Evolutionary conservation across 2,329 filamentous ascomycete genomes (phyloP), one percentile per base, ranked within the genome.

Genomic region (Alternaria burnsii): DNA sequence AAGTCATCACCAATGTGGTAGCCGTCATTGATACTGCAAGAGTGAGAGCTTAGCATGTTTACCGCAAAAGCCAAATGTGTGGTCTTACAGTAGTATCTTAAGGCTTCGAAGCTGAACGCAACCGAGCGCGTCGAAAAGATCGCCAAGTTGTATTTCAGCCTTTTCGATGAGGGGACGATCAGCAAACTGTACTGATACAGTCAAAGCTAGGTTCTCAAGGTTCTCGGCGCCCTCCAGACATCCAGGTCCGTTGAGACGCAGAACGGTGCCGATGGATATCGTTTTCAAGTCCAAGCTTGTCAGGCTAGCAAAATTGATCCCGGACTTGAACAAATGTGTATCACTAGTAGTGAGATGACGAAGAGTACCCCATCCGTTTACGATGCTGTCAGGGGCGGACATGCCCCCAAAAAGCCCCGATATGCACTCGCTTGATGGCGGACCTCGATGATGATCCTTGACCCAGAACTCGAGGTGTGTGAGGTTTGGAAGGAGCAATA

Each of bases 191-290:
- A 71, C 56, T 0, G 67, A 66, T 9, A 65, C 47, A 11, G 63
- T 63, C 24, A 71, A 9, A 3, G 51, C 42, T 7, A 73, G 54
- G n/a, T 64, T 36, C 5, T 52, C 51, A 8, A 73, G 48, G 2
- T 64, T 61, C 16, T 61, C 58, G 9, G 65, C 61, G 22, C 68
- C 66, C 20, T 63, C 64, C 6, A 71, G 59, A 44, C 66, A 68
- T 22, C 68, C 62, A 14, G 62, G 69, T 10, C 71, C 69, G n/a
- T 71, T 71, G 16, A 73, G 46, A 12, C 62, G 63, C 14, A 71
- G 48, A 1, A 71, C 44, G 1, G 62, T 65, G n/a, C 59, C 61
- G 9, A 66, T 66, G 30, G 58, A 59, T n/a, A 71, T 42, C 16
- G 61, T 61, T 14, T 58, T 63, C 3, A 71, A 26, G 22, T 65